A percentile compares a stretch with the other conserved stretches of the same genome.
Conservation (phyloP, 352 stramenopile species). For the Phytopythium aichiense region DNA sequence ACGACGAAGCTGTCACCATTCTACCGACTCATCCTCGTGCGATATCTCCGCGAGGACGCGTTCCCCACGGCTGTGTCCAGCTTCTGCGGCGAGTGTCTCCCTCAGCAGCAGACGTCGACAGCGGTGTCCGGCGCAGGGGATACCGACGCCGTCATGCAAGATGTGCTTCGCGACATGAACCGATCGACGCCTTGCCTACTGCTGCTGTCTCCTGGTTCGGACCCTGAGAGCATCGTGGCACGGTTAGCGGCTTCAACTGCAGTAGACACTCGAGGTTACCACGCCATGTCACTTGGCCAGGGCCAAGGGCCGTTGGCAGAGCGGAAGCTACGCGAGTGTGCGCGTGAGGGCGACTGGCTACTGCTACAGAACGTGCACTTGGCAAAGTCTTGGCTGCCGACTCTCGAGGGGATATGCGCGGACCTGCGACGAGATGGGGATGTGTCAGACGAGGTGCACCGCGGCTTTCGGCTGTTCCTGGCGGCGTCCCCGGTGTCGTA, state of each 20-base stretch:
- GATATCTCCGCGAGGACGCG: slow-evolving; percentile 50
- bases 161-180: slow-evolving; percentile 53
- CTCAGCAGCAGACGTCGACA: slow-evolving; percentile 15
- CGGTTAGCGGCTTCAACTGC: slow-evolving; percentile 27
- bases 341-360: slow-evolving; percentile 54
- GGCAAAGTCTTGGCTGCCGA: slow-evolving; percentile 70
- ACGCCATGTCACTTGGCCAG: slow-evolving; percentile 71
- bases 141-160: slow-evolving; percentile 29
- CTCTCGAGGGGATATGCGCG: slow-evolving; percentile 41
- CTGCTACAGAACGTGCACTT: slow-evolving; percentile 77
- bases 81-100: slow-evolving; percentile 44
- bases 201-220: slow-evolving; percentile 67
- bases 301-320: slow-evolving; percentile 71
- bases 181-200: slow-evolving; percentile 69
- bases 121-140: neutral
- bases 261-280: slow-evolving; percentile 12
- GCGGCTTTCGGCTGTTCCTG: slow-evolving; percentile 64
- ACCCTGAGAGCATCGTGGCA: slow-evolving; percentile 45
- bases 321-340: slow-evolving; percentile 43
- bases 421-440: slow-evolving; percentile 25
- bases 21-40: slow-evolving; percentile 50
- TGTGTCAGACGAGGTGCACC: slow-evolving; percentile 35
- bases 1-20: slow-evolving; percentile 27
- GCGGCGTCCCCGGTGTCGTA: slow-evolving; percentile 62
- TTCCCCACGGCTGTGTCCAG: slow-evolving; percentile 27